A percentile compares a stretch with the other conserved stretches of the same genome.
Evolutionary conservation across 306 rosid species (phyloP).

Genomic region (Vicia faba): DNA sequence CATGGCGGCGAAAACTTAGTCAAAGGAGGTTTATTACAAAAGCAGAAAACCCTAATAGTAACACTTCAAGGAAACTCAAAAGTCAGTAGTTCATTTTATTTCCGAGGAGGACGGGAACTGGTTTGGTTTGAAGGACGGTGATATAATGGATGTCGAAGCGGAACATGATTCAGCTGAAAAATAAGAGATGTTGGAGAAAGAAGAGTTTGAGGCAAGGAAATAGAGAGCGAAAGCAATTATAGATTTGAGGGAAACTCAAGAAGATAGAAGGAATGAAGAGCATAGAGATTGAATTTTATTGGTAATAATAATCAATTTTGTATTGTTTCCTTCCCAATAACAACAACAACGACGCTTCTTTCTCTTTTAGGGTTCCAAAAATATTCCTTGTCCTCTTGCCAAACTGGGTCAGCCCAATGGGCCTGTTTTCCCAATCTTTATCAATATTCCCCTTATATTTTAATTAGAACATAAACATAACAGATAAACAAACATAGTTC

Average conservation of each 20-base stretch:
- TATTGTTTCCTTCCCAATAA: too few species aligned
- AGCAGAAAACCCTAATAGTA: constrained; percentile 45
- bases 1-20: constrained; percentile 36
- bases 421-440: too few species aligned
- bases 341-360: too few species aligned
- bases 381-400: too few species aligned
- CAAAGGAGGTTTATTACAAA: constrained; percentile 50
- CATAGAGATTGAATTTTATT: too few species aligned
- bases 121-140: constrained; percentile 80
- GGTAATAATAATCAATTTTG: too few species aligned
- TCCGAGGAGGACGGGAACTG: constrained; percentile 79
- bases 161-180: constrained; percentile 21
- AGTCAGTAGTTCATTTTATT: constrained; percentile 84
- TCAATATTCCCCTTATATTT: too few species aligned
- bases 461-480: too few species aligned
- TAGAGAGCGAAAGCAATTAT: constrained; percentile 83
- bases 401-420: too few species aligned
- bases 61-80: constrained; percentile 38
- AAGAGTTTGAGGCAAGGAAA: constrained; percentile 90
- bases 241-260: constrained; percentile 80
- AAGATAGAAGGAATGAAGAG: constrained; percentile 65
- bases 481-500: too few species aligned
- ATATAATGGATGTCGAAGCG: constrained; percentile 48
- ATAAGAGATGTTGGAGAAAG: constrained; percentile 44
- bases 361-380: too few species aligned